Percentiles rank a stretch among this genome's conserved stretches.
phyloP scores from a whole-genome alignment of 257 asterid genomes.

The Penstemon newberryi region DNA sequence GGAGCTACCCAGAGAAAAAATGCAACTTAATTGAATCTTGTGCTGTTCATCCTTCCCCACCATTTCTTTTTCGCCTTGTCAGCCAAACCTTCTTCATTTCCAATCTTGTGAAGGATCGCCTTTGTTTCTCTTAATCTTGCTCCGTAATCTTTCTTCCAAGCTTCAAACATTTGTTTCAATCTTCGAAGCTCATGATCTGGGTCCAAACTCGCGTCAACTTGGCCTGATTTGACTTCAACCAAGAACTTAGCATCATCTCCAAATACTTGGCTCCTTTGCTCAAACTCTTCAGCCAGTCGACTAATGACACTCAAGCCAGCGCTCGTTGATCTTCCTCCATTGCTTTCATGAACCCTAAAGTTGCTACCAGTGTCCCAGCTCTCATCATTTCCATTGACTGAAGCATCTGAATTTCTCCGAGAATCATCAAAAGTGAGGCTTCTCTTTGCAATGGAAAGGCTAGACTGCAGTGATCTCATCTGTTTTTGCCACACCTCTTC shows the following conservation, averaged over 20 bases:
- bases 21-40: constrained; percentile 47
- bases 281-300: constrained; percentile 91
- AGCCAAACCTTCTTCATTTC: constrained; percentile 60
- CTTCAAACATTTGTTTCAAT: constrained; percentile 86
- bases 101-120: constrained; percentile 78
- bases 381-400: constrained; percentile 59
- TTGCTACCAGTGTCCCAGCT: constrained; percentile 65
- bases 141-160: constrained; percentile 94
- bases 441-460: constrained; percentile 87
- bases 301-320: constrained; percentile 69
- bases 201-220: constrained; percentile 74
- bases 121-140: constrained; percentile 86
- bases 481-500: constrained; percentile 99
- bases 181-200: constrained; percentile 86
- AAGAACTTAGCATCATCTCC: constrained; percentile 94
- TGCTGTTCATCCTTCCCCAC: constrained; percentile 92
- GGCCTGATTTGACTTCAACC: constrained; percentile 95
- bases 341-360: constrained; percentile 48
- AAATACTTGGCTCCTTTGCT: constrained; percentile 89
- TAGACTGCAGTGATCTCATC: constrained; percentile 95
- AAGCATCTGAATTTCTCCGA: constrained; percentile 70
- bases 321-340: constrained; percentile 52
- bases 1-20: background rate
- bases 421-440: constrained; percentile 81
- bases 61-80: constrained; percentile 75